phyloP scores from a whole-genome alignment of 139 green algal species.

The Micractinium sp. region DNA sequence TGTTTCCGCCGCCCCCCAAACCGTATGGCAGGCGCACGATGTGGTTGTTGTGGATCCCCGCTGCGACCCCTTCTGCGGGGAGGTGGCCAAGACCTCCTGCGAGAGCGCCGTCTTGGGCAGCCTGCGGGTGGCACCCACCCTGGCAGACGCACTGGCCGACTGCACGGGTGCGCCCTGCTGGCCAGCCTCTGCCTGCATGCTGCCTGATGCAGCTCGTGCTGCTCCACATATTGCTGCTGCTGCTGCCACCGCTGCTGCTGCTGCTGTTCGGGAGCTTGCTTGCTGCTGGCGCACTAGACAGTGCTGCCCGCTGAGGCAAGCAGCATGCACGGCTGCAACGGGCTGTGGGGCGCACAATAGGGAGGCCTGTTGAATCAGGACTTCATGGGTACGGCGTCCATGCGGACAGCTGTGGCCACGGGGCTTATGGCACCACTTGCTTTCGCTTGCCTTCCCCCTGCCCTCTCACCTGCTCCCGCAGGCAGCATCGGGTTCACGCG shows the following conservation, averaged over 20 bases:
- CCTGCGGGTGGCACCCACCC: conserved; percentile 19
- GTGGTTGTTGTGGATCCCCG: conserved; percentile 42
- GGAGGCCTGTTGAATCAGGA: neutral
- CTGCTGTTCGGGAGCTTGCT: too few relatives aligned
- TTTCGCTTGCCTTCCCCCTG: neutral
- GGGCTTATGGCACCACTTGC: neutral
- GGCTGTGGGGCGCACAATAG: too few relatives aligned
- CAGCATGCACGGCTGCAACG: too few relatives aligned
- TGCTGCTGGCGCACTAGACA: too few relatives aligned
- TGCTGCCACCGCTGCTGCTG: too few relatives aligned
- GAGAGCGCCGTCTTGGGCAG: neutral
- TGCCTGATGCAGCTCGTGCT: neutral
- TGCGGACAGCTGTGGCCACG: neutral
- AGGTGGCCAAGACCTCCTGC: conserved; percentile 17
- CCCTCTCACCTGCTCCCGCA: neutral
- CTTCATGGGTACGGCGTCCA: neutral
- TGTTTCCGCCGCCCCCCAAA: neutral
- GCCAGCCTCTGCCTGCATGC: neutral
- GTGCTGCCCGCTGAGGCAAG: too few relatives aligned
- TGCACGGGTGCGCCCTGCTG: neutral
- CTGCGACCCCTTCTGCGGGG: conserved; percentile 20
- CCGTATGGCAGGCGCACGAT: neutral
- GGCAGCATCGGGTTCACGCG: conserved; percentile 48
- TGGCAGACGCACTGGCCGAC: conserved; percentile 34
- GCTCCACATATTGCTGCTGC: too few relatives aligned